A percentile compares a stretch with the other conserved stretches of the same genome.
Evolutionary conservation across 257 asterid species (phyloP).

Genomic region (Mitragyna speciosa): DNA sequence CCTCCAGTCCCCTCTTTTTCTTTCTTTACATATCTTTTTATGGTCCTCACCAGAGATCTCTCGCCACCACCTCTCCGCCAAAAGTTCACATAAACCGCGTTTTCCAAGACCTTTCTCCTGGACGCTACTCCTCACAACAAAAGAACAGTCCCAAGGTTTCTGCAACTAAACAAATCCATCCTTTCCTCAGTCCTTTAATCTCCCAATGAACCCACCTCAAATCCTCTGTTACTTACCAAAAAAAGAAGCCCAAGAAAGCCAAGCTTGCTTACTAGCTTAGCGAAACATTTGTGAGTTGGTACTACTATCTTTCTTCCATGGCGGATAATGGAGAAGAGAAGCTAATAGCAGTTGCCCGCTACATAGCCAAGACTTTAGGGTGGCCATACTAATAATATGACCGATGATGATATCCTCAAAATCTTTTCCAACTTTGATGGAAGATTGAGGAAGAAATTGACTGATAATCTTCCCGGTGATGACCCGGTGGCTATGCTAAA

Average conservation of each 20-base stretch:
- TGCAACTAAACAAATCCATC: not conserved
- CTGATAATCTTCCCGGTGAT: slow-evolving; percentile 62
- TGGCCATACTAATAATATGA: slow-evolving; percentile 83
- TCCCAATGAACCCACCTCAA: not conserved
- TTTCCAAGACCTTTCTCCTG: slow-evolving; percentile 6
- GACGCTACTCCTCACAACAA: not conserved
- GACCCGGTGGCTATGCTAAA: slow-evolving; percentile 27
- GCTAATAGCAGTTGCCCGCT: slow-evolving; percentile 91
- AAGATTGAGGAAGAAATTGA: slow-evolving; percentile 70
- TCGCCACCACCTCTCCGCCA: no score
- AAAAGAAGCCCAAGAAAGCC: not conserved
- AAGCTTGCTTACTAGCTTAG: not conserved
- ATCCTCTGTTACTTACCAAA: no score
- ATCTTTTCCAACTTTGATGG: slow-evolving; percentile 92
- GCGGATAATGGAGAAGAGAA: slow-evolving; percentile 96
- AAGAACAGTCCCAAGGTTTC: not conserved
- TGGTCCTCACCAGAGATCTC: no score
- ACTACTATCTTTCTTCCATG: slow-evolving; percentile 31
- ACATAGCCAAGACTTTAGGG: slow-evolving; percentile 95
- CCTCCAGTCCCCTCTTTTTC: no score
- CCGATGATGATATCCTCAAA: slow-evolving; percentile 89
- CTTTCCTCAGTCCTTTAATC: not conserved
- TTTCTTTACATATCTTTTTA: no score
- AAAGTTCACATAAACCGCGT: slow-evolving; percentile 28
- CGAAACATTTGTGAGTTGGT: not conserved